Percentiles rank a stretch among this genome's conserved stretches.
These are phyloP conservation scores for Gracilariopsis chorda DNA, from an alignment of 23 red algal genomes.

Conservation along the genomic window DNA sequence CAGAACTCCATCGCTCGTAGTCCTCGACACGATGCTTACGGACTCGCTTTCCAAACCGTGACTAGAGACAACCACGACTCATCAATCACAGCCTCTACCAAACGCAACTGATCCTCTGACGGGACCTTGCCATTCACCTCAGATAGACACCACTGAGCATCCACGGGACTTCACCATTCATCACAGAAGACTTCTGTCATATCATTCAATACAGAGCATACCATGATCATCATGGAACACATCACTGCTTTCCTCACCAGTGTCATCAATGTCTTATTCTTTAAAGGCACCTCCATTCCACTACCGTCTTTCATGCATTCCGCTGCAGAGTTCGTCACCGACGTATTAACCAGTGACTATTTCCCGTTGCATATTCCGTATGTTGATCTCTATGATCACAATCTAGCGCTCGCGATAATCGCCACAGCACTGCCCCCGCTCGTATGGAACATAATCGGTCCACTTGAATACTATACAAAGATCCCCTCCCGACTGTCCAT, in stretches of 20 bases:
- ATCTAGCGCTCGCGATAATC: constrained; percentile 74
- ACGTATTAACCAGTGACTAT: background rate
- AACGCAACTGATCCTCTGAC: too few relatives aligned
- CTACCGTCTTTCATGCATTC: background rate
- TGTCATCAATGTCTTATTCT: background rate
- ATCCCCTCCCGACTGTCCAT: constrained; percentile 37
- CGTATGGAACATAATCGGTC: constrained; percentile 87
- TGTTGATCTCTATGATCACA: constrained; percentile 56
- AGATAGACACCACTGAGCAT: too few relatives aligned
- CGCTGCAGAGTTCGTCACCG: background rate
- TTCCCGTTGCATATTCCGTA: background rate
- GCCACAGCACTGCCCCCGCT: constrained; percentile 73
- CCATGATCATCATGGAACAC: too few relatives aligned
- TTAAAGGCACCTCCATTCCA: constrained; percentile 5
- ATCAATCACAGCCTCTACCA: too few relatives aligned
- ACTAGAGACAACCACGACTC: too few relatives aligned
- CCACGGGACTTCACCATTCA: too few relatives aligned
- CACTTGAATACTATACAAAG: constrained; percentile 73
- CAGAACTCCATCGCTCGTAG: too few relatives aligned
- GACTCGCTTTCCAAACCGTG: too few relatives aligned
- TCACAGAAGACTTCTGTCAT: too few relatives aligned
- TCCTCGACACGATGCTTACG: too few relatives aligned
- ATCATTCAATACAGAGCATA: too few relatives aligned
- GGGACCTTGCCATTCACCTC: too few relatives aligned
- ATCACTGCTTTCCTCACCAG: background rate